These are phyloP conservation scores for Alternaria rosae DNA, from an alignment of 2,329 filamentous ascomycete species.

Conservation along the genomic window DNA sequence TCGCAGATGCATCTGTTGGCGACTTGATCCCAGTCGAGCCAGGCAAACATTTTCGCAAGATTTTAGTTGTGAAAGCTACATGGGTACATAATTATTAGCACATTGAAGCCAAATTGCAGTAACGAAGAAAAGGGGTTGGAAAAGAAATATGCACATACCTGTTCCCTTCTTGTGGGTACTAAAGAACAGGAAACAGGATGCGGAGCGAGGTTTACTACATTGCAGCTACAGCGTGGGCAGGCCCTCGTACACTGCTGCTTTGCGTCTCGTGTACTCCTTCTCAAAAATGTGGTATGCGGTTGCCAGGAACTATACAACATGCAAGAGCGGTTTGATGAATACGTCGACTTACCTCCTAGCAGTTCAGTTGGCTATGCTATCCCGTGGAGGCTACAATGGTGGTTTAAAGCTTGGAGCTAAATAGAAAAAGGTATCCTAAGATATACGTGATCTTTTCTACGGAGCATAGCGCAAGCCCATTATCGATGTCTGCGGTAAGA, in stretches of 20 bases:
- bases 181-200: background rate
- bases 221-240: background rate
- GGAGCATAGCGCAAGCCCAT: background rate
- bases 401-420: rapidly evolving
- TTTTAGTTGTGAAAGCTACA: background rate
- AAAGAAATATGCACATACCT: background rate
- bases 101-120: no score
- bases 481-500: background rate
- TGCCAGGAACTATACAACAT: no score
- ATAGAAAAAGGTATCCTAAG: background rate
- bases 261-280: background rate
- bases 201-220: background rate
- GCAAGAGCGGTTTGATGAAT: background rate
- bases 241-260: background rate
- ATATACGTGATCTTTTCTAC: background rate
- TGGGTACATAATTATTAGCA: background rate
- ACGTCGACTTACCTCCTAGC: background rate
- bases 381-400: background rate
- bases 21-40: background rate
- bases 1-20: no score
- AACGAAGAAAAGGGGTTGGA: no score
- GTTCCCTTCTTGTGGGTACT: background rate
- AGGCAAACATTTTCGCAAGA: background rate
- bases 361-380: background rate
- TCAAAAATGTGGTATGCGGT: background rate